Evolutionary conservation across 2,329 filamentous ascomycete species (phyloP), one percentile per base, ranked within the genome.

Genomic region (Epichloe amarillans): DNA sequence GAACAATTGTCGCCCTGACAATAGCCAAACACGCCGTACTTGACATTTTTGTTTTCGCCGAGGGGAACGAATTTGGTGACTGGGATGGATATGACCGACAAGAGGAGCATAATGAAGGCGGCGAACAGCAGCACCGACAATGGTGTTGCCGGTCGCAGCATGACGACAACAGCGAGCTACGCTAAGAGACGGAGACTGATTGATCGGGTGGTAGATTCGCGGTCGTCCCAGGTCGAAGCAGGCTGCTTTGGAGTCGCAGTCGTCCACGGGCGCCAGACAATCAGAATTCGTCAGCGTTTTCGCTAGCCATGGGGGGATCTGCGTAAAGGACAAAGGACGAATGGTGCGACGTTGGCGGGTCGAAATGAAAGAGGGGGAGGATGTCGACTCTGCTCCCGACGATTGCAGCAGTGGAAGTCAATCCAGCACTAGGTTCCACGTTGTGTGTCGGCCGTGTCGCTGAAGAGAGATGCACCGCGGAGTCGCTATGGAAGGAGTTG

Each of bases 1-100:
- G 79, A 86, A 68, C 93, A 97, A 52, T 68, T 62, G 53, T 72
- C 66, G 39, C 69, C 72, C 56, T 80, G 75, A 68, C 93, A 98
- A 61, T 81, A 95, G 26, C 93, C 93, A 71, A 97, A 91, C 46
- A 97, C 90, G 46, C 93, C 93, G 72, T 94, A 96, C 58, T 82
- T 83, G 58, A 87, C 80, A 60, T 84, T 82, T 41, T 83, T 71
- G 63, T 83, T 91, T 49, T 80, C 82, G 38, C 86, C 90, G 41
- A 98, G 75, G 10, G 89, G 88, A 45, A 98, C 94, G 26, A 75
- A 77, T 62, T 85, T 82, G 64, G 97, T 84, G 58, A 98, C 82
- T 17, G 93, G 93, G 0, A 88, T 90, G 1, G 91, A 95, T n/a
- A 98, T 72, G 39, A 90, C 87, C 45, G 89, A 87, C 39, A 98